Evolutionary conservation across 164 flowering plant species (phyloP), one percentile per base, ranked within the genome.

Genomic region (Chloranthus sessilifolius): DNA sequence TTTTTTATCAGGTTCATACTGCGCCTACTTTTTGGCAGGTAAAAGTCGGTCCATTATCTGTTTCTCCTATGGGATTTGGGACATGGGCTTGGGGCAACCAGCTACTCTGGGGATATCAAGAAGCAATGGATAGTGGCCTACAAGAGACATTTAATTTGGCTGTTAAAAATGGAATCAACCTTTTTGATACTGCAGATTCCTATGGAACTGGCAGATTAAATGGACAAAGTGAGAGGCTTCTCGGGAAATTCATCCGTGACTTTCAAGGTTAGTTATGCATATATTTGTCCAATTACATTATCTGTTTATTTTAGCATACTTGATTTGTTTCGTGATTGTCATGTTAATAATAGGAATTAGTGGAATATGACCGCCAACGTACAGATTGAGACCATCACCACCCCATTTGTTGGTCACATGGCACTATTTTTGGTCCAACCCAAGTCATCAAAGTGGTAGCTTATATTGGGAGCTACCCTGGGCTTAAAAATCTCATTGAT

Each of bases 31-130:
- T 8, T 60, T 63, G 33, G 43, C 75, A 88, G 95, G 81, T 82
- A 28, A 84, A 81, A 58, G 66, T 90, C 61, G 98, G 95, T 1
- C 87, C 95, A 3, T 12, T 81, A 58, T 78, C 65, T 25, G 98
- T 83, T 19, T 91, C 98, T 45, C 98, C 98, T 0, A 87, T 87
- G 92, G 98, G 96, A 16, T 85, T 91, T 42, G 98, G 96, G 39
- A 91, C 98, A 0, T 91, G 98, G 98, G 96, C 96, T 26, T 91
- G 98, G 96, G 98, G 98, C 17, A 91, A 91, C 67, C 95, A 87
- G 66, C 72, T 91, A n/a, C 66, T 91, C 10, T 87, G 98, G 98
- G 98, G 96, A 2, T 91, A 91, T 47, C 69, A 78, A 47, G 80
- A 82, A 62, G 74, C 78, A 0, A 91, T 85, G 95, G 92, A 91